Conservation (phyloP, 306 rosid genomes). For the Arachis stenosperma region DNA sequence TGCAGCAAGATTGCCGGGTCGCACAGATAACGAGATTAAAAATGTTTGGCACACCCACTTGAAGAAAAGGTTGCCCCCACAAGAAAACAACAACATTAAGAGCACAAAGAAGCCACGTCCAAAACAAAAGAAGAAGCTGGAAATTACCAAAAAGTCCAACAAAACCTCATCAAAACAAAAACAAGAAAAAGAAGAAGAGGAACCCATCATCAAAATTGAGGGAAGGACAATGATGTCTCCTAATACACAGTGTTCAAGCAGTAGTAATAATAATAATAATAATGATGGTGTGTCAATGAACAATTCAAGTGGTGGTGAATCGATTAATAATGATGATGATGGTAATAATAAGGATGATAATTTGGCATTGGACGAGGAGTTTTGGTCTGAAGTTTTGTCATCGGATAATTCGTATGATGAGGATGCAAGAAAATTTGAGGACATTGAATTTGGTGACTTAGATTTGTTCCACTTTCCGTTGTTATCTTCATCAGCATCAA, state of each 20-base stretch:
- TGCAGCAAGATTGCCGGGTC: constrained; percentile 79
- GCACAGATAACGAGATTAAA: constrained; percentile 85
- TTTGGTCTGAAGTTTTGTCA: constrained; percentile 66
- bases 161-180: not conserved
- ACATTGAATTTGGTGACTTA: not conserved
- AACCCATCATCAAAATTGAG: not conserved
- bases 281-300: not conserved
- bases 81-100: not conserved
- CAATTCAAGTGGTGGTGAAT: constrained; percentile 1
- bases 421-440: constrained; percentile 3
- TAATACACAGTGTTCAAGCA: constrained; percentile 47
- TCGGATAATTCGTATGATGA: constrained; percentile 24
- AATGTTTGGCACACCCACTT: constrained; percentile 87
- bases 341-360: not conserved
- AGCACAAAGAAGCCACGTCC: not conserved
- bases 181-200: not conserved
- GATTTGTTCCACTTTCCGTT: constrained; percentile 20
- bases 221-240: constrained; percentile 35
- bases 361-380: constrained; percentile 47
- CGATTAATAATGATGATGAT: not conserved
- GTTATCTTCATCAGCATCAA: constrained; percentile 28
- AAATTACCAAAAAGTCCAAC: not conserved
- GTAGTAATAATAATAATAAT: constrained; percentile 8
- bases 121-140: not conserved
- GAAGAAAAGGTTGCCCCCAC: constrained; percentile 54